These are phyloP conservation scores for Gyromitra esculenta DNA, from an alignment of 2,329 filamentous ascomycete species.

Conservation along the genomic window DNA sequence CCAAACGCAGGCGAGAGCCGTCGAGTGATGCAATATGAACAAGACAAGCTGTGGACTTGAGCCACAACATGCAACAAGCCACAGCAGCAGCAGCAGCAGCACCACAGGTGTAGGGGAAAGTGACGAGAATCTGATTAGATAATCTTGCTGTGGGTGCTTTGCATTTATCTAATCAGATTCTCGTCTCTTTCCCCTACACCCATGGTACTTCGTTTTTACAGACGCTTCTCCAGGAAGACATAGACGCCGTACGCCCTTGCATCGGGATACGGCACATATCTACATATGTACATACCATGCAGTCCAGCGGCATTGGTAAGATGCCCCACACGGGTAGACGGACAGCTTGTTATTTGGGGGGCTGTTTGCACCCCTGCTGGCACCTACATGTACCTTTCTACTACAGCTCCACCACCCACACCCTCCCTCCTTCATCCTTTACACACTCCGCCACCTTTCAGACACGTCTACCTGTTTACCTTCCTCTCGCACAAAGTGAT, in stretches of 20 bases:
- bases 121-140: no score
- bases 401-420: not conserved
- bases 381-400: not conserved
- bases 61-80: not conserved
- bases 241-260: not conserved
- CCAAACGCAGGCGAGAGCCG: not conserved
- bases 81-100: not conserved
- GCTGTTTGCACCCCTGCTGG: not conserved
- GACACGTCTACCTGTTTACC: not conserved
- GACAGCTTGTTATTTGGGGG: not conserved
- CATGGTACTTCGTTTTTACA: not conserved
- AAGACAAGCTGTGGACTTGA: not conserved
- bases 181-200: no score
- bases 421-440: not conserved
- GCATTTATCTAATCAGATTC: no score
- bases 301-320: not conserved
- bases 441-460: not conserved
- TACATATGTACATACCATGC: not conserved
- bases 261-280: not conserved
- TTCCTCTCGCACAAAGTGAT: not conserved
- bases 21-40: constrained; percentile 2
- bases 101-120: no score
- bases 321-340: not conserved
- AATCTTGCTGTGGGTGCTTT: no score
- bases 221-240: not conserved